A percentile compares a stretch with the other conserved stretches of the same genome.
Conservation (phyloP, 1,284 basidiomycete genomes). For the Anthracocystis setariae region DNA sequence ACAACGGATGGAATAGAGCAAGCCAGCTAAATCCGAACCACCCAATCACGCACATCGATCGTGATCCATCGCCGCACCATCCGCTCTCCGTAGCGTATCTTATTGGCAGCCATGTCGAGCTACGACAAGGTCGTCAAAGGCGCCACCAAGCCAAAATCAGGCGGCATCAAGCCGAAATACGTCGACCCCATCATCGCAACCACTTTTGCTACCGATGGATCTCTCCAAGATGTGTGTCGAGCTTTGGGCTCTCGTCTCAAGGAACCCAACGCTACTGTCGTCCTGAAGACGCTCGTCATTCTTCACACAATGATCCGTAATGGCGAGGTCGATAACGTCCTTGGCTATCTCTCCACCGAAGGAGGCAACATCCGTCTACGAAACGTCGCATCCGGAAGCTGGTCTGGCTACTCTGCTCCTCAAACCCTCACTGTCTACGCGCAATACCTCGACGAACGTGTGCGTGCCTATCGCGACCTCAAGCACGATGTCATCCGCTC, state of each 20-base stretch:
- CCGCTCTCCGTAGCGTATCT: too few relatives aligned
- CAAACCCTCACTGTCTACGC: conserved; percentile 89
- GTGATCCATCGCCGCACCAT: too few relatives aligned
- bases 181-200: conserved; percentile 84
- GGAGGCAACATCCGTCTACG: conserved; percentile 79
- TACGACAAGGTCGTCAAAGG: conserved; percentile 66
- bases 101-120: conserved; percentile 22
- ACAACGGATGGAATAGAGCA: too few relatives aligned
- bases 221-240: conserved; percentile 89
- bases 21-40: too few relatives aligned
- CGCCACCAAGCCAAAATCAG: conserved; percentile 66
- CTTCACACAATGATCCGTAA: conserved; percentile 95
- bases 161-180: conserved; percentile 65
- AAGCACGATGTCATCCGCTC: conserved; percentile 92
- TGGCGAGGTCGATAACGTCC: conserved; percentile 88
- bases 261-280: conserved; percentile 90
- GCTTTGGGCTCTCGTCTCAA: conserved; percentile 83
- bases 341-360: conserved; percentile 77
- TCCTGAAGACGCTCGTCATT: conserved; percentile 95
- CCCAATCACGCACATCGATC: too few relatives aligned
- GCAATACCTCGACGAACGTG: conserved; percentile 86
- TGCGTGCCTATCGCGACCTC: conserved; percentile 87
- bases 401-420: conserved; percentile 71
- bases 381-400: conserved; percentile 72
- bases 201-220: conserved; percentile 90